phyloP scores from a whole-genome alignment of 768 basidiomycete species.

The Lactarius vividus region DNA sequence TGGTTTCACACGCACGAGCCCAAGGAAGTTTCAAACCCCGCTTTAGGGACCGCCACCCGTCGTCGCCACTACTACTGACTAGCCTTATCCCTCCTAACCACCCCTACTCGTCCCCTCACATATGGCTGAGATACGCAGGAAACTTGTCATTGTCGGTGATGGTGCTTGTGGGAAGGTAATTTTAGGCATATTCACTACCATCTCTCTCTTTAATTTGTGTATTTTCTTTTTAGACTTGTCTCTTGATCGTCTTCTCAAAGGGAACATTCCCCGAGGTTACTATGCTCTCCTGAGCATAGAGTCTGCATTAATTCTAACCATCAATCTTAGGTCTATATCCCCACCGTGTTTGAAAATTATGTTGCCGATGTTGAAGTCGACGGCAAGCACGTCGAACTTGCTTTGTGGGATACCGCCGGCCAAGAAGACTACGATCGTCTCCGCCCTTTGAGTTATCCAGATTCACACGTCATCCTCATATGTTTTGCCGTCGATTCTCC shows the following conservation, averaged over 20 bases:
- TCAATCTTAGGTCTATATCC: conserved; percentile 83
- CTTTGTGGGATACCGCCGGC: conserved; percentile 99
- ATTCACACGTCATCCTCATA: conserved; percentile 99
- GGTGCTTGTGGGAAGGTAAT: conserved; percentile 93
- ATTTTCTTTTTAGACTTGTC: conserved; percentile 24
- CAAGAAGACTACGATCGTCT: conserved; percentile 99
- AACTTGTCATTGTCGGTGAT: conserved; percentile 98
- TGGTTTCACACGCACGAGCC: conserved; percentile 29
- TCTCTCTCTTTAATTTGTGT: not conserved
- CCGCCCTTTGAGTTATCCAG: conserved; percentile 95
- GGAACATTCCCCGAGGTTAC: conserved; percentile 92
- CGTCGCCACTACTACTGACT: conserved; percentile 21
- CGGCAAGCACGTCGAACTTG: conserved; percentile 96
- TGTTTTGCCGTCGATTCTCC: conserved; percentile 98
- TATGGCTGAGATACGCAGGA: conserved; percentile 98
- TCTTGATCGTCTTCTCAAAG: conserved; percentile 95
- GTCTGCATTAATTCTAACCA: conserved; percentile 9
- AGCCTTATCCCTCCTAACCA: conserved; percentile 21
- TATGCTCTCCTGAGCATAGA: not conserved
- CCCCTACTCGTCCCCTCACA: conserved; percentile 8
- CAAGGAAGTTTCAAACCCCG: conserved; percentile 24
- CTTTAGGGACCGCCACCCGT: conserved; percentile 27
- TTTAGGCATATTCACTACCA: not conserved
- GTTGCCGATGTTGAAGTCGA: conserved; percentile 99
- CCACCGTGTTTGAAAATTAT: conserved; percentile 99